A percentile compares a stretch with the other conserved stretches of the same genome.
These are phyloP conservation scores for Chrysoporthe puriensis DNA, from an alignment of 2,329 filamentous ascomycete species.

Conservation along the genomic window DNA sequence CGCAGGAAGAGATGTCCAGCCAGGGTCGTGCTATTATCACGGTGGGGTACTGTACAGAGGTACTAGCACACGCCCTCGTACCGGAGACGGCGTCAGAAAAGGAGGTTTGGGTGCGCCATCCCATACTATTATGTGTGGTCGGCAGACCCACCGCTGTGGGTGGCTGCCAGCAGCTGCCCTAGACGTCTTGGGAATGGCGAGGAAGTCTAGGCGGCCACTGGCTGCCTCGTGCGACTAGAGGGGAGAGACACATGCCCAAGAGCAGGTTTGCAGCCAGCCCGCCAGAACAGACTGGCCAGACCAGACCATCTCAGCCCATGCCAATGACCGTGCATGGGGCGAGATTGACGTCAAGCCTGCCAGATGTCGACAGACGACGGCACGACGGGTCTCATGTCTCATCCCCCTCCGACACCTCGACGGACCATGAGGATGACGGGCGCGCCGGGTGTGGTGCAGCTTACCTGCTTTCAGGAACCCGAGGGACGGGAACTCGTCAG, in stretches of 20 bases:
- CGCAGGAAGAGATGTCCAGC: background rate
- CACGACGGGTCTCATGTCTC: background rate
- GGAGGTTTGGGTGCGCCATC: constrained; percentile 5
- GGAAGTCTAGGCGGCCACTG: background rate
- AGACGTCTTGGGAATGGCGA: constrained; percentile 13
- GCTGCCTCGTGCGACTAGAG: background rate
- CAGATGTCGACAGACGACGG: background rate
- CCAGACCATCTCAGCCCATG: background rate
- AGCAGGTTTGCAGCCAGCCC: background rate
- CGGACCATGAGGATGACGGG: background rate
- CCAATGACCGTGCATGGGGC: background rate
- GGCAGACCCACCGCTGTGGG: background rate
- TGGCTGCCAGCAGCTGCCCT: constrained; percentile 5
- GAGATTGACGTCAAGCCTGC: background rate
- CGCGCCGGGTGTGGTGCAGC: background rate
- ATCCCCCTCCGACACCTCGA: background rate
- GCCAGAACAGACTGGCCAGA: background rate
- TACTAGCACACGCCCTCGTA: background rate
- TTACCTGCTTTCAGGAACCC: constrained; percentile 12
- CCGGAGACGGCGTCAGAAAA: background rate
- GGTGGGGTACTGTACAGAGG: background rate
- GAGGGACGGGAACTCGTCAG: constrained; percentile 20
- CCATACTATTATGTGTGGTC: background rate
- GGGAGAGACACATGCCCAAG: constrained; percentile 1
- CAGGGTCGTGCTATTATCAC: background rate